Evolutionary conservation across 1,139 yeast genomes (phyloP).

Genomic region (Meyerozyma elateridarum): DNA sequence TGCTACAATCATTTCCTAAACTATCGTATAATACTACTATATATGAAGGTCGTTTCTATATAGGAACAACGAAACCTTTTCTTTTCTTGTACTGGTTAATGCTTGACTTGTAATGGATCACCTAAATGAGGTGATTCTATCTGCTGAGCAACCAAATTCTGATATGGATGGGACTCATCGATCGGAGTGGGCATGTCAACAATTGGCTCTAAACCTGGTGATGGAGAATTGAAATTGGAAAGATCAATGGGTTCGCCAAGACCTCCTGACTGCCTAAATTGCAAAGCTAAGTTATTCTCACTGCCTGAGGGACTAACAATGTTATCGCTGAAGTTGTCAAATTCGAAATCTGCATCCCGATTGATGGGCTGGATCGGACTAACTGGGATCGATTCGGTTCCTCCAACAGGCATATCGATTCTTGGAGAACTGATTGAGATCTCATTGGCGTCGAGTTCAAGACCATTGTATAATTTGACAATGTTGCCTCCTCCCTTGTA

Average conservation of each 20-base stretch:
- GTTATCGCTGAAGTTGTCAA: slow-evolving; percentile 15
- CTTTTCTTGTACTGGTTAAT: no score
- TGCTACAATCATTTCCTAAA: no score
- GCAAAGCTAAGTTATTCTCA: slow-evolving; percentile 1
- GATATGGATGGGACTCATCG: slow-evolving; percentile 18
- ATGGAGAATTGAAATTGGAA: slow-evolving; percentile 4
- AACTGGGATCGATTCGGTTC: slow-evolving; percentile 5
- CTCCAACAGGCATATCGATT: slow-evolving; percentile 10
- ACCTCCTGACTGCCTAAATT: slow-evolving; percentile 1
- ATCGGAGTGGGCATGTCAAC: slow-evolving; percentile 22
- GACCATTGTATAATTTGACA: slow-evolving; percentile 24
- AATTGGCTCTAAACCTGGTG: slow-evolving; percentile 18
- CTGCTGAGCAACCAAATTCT: slow-evolving; percentile 11
- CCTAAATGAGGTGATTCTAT: no score
- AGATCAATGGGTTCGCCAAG: slow-evolving; percentile 12
- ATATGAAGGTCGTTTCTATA: no score
- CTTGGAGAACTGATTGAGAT: slow-evolving; percentile 18
- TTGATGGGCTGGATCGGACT: slow-evolving; percentile 4
- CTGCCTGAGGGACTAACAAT: slow-evolving; percentile 8
- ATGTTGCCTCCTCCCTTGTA: slow-evolving; percentile 34
- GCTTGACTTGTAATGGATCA: no score
- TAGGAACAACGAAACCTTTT: no score
- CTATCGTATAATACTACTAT: no score
- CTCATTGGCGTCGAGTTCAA: slow-evolving; percentile 20
- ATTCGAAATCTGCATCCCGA: slow-evolving; percentile 8